Evolutionary conservation across 306 rosid genomes (phyloP), one percentile per base, ranked within the genome.

Genomic region (Vigna angularis): DNA sequence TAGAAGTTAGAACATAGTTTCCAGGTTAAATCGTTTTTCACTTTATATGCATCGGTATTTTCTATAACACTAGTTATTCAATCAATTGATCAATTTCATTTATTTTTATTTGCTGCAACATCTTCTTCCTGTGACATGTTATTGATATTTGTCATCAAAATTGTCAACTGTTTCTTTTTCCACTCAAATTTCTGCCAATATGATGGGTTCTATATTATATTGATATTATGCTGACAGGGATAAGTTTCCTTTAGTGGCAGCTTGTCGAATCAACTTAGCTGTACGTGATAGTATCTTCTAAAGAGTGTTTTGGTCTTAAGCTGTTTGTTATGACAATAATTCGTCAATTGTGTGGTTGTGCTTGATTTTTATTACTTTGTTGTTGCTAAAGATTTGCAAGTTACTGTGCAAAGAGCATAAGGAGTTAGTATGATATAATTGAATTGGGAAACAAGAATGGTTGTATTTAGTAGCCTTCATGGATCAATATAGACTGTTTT

Each of bases 91-190:
- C 65, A 34, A 36, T 67, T 74, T 14, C 58, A 50, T 22, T 22
- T 67, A 2, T 5, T 81, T 61, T 69, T 62, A 11, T 70, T 72
- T 70, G 78, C 73, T 72, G 18, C 40, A 68, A 57, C 47, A 18
- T 76, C 20, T 76, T 75, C 26, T 71, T 56, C 15, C 42, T 61
- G 32, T 40, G 65, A 12, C 49, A 68, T 59, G 45, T 50, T 58
- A 58, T 40, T 52, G 50, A 38, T 24, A 12, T 74, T 36, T 61
- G 24, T 36, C 26, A 51, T 75, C 16, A 22, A 36, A 72, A 38
- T 30, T 9, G 18, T 20, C 38, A 34, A 17, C 48, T 66, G 30
- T 16, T 55, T 52, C 10, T 15, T 44, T 73, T 24, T 9, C 14
- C 2, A 9, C 12, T 74, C 16, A n/a, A 74, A 34, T 55, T 58